Conservation (phyloP, 768 basidiomycete genomes). For the Lenzites betulinus region DNA sequence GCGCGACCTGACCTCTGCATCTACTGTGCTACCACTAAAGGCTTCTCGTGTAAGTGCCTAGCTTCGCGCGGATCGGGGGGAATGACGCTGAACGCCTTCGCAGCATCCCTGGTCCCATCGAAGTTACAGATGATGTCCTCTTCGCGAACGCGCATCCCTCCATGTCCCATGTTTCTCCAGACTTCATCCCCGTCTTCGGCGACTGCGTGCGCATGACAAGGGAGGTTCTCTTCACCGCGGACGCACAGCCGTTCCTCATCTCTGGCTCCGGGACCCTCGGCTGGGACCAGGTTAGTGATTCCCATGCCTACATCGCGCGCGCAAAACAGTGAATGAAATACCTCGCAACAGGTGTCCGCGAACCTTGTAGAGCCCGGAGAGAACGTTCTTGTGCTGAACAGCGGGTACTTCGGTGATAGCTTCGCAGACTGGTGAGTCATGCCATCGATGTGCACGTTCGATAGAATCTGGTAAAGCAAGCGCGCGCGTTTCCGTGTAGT, state of each 20-base stretch:
- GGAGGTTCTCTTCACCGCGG: conserved; percentile 74
- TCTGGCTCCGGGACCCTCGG: conserved; percentile 95
- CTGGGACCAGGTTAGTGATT: conserved; percentile 79
- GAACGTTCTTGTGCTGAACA: conserved; percentile 79
- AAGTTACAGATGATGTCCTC: conserved; percentile 75
- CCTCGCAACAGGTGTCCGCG: conserved; percentile 64
- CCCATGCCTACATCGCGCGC: not conserved
- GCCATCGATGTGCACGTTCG: conserved; percentile 2
- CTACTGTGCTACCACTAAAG: conserved; percentile 5
- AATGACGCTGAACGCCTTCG: conserved; percentile 18
- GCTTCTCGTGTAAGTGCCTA: conserved; percentile 28
- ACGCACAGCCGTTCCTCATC: conserved; percentile 89
- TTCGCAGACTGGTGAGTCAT: conserved; percentile 78
- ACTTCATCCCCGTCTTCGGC: conserved; percentile 86
- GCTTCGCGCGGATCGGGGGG: not conserved
- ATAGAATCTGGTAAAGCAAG: not conserved
- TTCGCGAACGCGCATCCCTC: conserved; percentile 92
- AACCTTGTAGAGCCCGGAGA: conserved; percentile 88
- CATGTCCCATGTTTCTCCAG: conserved; percentile 85
- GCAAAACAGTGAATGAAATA: not conserved
- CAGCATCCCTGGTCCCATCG: conserved; percentile 57
- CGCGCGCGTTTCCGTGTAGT: conserved; percentile 38
- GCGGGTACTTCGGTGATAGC: conserved; percentile 93
- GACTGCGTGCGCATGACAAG: conserved; percentile 86
- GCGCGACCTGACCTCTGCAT: not conserved